Conservation (phyloP, 495 filamentous ascomycete genomes). For the Trichoderma parareesei region DNA sequence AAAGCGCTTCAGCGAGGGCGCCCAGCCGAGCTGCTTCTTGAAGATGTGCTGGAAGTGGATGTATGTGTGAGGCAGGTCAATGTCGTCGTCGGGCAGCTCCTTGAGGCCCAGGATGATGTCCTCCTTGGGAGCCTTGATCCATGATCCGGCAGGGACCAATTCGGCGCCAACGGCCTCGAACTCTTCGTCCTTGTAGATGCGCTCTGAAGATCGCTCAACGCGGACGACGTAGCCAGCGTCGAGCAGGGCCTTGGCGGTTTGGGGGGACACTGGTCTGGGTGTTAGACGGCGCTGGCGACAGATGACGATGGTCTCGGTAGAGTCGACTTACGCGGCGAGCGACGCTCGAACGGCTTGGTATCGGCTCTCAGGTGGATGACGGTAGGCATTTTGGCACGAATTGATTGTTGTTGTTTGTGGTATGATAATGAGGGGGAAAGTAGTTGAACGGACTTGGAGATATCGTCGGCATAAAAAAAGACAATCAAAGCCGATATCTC, state of each 20-base stretch:
- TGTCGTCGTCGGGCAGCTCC: conserved; percentile 83
- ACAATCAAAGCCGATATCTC: neutral
- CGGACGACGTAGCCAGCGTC: conserved; percentile 78
- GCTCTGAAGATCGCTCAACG: conserved; percentile 64
- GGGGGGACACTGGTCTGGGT: neutral
- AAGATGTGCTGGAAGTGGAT: conserved; percentile 82
- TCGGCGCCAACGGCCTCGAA: conserved; percentile 57
- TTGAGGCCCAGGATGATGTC: conserved; percentile 89
- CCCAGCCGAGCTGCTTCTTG: conserved; percentile 85
- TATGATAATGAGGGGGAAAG: neutral
- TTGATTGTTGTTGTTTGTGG: neutral
- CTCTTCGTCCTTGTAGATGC: conserved; percentile 76
- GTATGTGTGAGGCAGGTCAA: conserved; percentile 10
- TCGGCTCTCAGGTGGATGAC: conserved; percentile 39
- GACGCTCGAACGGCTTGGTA: conserved; percentile 51
- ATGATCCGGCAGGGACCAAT: conserved; percentile 75
- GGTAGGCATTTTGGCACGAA: conserved; percentile 20
- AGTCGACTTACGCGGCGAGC: conserved; percentile 46
- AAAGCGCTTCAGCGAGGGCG: conserved; percentile 71
- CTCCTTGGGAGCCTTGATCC: conserved; percentile 65
- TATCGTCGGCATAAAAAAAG: too few species aligned
- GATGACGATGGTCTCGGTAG: conserved; percentile 27
- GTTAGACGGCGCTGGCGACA: neutral
- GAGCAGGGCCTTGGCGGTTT: conserved; percentile 57
- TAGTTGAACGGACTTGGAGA: too few species aligned